Percentiles rank a stretch among this genome's conserved stretches.
Evolutionary conservation across 2,329 filamentous ascomycete genomes (phyloP).

Genomic region (Fusarium domesticum): DNA sequence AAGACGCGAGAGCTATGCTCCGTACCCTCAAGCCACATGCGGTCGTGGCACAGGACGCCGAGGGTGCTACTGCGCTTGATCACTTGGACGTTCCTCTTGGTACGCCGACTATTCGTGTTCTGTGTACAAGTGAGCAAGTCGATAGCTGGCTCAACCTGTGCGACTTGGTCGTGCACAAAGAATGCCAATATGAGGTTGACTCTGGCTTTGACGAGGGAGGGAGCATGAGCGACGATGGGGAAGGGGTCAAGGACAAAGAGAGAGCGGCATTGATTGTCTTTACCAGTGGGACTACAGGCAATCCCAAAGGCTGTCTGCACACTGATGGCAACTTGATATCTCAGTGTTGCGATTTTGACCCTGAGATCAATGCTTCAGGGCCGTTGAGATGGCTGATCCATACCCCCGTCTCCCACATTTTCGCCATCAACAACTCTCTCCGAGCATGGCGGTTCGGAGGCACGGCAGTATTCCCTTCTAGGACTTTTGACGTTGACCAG

Average conservation of each 20-base stretch:
- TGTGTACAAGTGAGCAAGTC: slow-evolving; percentile 20
- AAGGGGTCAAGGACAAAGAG: slow-evolving; percentile 1
- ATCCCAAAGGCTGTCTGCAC: slow-evolving; percentile 45
- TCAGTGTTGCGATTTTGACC: slow-evolving; percentile 37
- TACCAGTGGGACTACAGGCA: slow-evolving; percentile 49
- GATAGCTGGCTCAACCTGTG: slow-evolving; percentile 23
- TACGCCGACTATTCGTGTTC: slow-evolving; percentile 16
- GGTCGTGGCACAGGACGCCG: slow-evolving; percentile 34
- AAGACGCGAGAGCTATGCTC: slow-evolving; percentile 26
- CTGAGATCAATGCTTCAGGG: slow-evolving; percentile 29
- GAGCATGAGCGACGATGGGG: not conserved
- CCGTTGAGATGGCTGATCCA: slow-evolving; percentile 38
- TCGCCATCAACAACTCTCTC: slow-evolving; percentile 39
- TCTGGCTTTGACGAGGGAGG: not conserved
- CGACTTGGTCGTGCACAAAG: slow-evolving; percentile 4
- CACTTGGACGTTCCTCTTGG: slow-evolving; percentile 1
- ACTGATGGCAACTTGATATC: slow-evolving; percentile 41
- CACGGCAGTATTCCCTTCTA: slow-evolving; percentile 36
- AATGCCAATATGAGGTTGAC: not conserved
- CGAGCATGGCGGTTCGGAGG: slow-evolving; percentile 38
- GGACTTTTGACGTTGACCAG: slow-evolving; percentile 33
- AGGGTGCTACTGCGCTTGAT: slow-evolving; percentile 19
- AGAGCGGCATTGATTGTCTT: slow-evolving; percentile 43
- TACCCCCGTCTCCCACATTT: slow-evolving; percentile 39
- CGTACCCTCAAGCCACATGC: slow-evolving; percentile 26